Evolutionary conservation across 2,329 filamentous ascomycete genomes (phyloP), one percentile per base, ranked within the genome.

Genomic region (Thelonectria olida): DNA sequence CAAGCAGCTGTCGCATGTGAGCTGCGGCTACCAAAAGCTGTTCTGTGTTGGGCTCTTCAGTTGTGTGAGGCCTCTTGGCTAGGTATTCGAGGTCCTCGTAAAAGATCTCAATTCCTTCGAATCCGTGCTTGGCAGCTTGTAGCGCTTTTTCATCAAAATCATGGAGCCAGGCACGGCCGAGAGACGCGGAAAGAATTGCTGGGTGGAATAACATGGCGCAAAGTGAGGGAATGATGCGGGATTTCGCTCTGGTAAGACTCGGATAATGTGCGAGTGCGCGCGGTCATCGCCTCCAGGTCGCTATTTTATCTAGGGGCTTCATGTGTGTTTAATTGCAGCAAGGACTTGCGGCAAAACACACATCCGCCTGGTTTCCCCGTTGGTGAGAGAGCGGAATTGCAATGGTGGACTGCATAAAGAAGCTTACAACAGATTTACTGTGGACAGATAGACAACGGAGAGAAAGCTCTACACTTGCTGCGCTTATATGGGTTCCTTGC

Each of bases 81-180:
- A 89, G 70, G 67, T 87, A 85, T 62, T 85, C 81, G 3, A 93
- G 81, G 73, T 93, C 91, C 72, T 93, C 90, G 73, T 89, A 87
- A 79, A 92, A 92, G 13, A 92, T 81, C 74, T 93, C 90, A 62
- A 93, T 84, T 47, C 89, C 89, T 63, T 84, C 74, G 70, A 91
- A 85, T 10, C 87, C 87, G 65, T 88, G 81, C 49, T 80, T 15
- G 10, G 56, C 48, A 5, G 58, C 58, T 34, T 58, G 58, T 12
- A 39, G 42, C 17, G 93, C 82, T 77, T 92, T 92, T 12, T 89
- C 86, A 58, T 85, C 87, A 53, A 88, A 83, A 59, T 88, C 85
- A 75, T 92, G 92, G 20, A 64, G 25, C 61, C 61, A 64, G 19
- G 61, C 61, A 31, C 61, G 57, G 13, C 61, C 61, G 23, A 64